phyloP scores from a whole-genome alignment of 306 rosid species.

The Vigna reflexopilosa region DNA sequence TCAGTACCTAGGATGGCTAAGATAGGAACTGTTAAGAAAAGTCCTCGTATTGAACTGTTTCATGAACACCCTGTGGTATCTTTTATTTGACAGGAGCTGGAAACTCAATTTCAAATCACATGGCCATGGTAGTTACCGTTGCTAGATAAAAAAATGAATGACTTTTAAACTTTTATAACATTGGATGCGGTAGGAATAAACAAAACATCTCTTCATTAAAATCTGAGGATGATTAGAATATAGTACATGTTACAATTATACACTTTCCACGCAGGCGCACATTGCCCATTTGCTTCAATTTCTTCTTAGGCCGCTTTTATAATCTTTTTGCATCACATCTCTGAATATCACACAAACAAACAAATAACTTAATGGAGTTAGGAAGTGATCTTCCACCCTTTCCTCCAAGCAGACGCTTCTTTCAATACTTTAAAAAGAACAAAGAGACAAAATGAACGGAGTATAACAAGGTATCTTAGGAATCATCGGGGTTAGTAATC shows the following conservation, averaged over 20 bases:
- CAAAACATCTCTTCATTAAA: slow-evolving; percentile 81
- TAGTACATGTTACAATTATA: slow-evolving; percentile 60
- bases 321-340: slow-evolving; percentile 43
- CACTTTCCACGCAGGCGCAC: slow-evolving; percentile 50
- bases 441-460: slow-evolving; percentile 48
- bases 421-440: slow-evolving; percentile 54
- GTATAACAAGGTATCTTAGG: slow-evolving; percentile 54
- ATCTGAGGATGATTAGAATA: slow-evolving; percentile 72
- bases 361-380: slow-evolving; percentile 65
- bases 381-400: slow-evolving; percentile 90
- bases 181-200: slow-evolving; percentile 28
- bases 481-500: slow-evolving; percentile 47
- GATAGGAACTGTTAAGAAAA: no score
- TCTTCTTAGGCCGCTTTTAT: slow-evolving; percentile 39
- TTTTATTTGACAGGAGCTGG: neutral
- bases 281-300: slow-evolving; percentile 34
- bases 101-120: neutral
- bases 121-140: neutral
- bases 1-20: no score
- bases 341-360: slow-evolving; percentile 66
- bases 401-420: slow-evolving; percentile 59
- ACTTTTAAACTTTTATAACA: neutral
- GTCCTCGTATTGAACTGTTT: neutral
- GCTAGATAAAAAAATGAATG: neutral
- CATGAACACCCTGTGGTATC: neutral